These are phyloP conservation scores for Chaetomium fimeti DNA, from an alignment of 495 filamentous ascomycete genomes.

Conservation along the genomic window DNA sequence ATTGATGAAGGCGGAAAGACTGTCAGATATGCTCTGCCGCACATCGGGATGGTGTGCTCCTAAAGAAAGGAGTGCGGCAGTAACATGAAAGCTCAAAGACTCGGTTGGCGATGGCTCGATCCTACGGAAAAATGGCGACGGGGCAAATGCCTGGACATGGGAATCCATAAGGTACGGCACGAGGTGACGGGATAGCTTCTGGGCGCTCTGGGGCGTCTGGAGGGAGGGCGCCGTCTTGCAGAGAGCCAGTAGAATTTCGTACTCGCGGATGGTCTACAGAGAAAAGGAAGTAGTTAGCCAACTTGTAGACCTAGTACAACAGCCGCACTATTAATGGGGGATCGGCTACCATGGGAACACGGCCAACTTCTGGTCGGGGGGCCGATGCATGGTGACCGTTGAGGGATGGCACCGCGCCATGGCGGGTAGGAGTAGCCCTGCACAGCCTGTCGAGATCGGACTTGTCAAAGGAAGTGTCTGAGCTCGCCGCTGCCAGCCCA, in stretches of 20 bases:
- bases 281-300: conserved; percentile 23
- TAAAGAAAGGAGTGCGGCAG: conserved; percentile 72
- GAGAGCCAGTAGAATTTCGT: conserved; percentile 83
- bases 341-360: conserved; percentile 52
- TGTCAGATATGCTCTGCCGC: conserved; percentile 58
- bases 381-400: conserved; percentile 36
- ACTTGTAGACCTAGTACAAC: background rate
- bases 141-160: conserved; percentile 69
- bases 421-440: conserved; percentile 51
- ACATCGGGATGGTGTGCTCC: conserved; percentile 67
- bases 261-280: conserved; percentile 66
- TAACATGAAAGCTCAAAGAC: conserved; percentile 72
- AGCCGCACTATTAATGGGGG: background rate
- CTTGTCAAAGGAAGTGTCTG: conserved; percentile 51
- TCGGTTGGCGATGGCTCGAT: conserved; percentile 91
- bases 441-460: conserved; percentile 65
- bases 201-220: conserved; percentile 63
- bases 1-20: conserved; percentile 64
- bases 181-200: conserved; percentile 69
- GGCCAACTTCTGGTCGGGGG: conserved; percentile 37
- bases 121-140: conserved; percentile 76
- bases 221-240: conserved; percentile 81
- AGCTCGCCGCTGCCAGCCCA: conserved; percentile 55
- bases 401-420: conserved; percentile 29
- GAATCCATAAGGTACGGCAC: conserved; percentile 80